Base-by-base conservation (phyloP, 164 flowering plant genomes). In the Aristolochia fimbriata region DNA sequence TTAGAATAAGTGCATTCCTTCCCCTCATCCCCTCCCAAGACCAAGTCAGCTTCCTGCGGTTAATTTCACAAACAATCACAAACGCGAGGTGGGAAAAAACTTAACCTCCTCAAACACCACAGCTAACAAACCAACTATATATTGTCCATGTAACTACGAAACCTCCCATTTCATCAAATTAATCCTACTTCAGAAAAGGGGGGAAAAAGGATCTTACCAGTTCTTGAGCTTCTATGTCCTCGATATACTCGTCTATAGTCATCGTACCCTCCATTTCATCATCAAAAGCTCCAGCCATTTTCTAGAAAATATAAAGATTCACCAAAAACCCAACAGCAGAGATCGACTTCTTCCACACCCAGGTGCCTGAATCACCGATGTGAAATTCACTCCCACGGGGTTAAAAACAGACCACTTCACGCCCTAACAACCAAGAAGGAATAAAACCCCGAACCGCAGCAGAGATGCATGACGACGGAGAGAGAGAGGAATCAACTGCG, bases 21-120 rank as follows among this genome's bases (percentile, higher is more conserved):
- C 30, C 97, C 99, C 50, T 86, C 96, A 68, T 94, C 99, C 51
- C 97, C 99, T 19, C 99, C 99, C 86, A 94, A 76, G 54, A 94
- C 86, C 82, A 94, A 73, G 79, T 94, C 97, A 23, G 91, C 97
- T 73, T 88, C 97, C 97, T 88, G 58, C 45, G 15, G 45, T 37
- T 41, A 62, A 9, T 20, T 21, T 14, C 10, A 58, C 46, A 46
- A 57, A 64, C 8, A 30, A 43, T 50, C 11, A 22, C 15, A 24
- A 48, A 54, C 57, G 2, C n/a, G 7, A 30, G 47, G 47, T 48
- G 4, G 41, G 58, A 4, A 16, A 45, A 6, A 37, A 54, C 10
- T 50, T 50, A 27, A 10, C 21, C 53, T 1, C 15, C 47, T 20
- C 24, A 19, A 21, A 19, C 16, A 19, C 17, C 10, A 41, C 9